Evolutionary conservation across 2,329 filamentous ascomycete species (phyloP).

Genomic region (Diaporthe vexans): DNA sequence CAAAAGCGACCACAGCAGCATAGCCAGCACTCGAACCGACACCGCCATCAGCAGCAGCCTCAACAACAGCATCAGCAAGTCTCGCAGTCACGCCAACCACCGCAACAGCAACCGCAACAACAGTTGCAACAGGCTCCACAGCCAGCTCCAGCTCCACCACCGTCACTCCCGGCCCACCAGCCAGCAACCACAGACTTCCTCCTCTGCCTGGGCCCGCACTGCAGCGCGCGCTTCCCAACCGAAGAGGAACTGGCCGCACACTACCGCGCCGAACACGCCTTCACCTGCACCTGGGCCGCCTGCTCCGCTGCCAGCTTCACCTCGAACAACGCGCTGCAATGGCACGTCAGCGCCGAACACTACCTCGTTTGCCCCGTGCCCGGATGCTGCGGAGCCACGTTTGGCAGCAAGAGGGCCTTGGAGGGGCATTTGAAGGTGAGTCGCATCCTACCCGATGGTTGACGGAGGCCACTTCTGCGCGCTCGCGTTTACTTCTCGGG

Average conservation of each 20-base stretch:
- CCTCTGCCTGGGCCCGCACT: constrained; percentile 36
- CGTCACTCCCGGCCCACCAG: constrained; percentile 6
- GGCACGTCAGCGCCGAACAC: constrained; percentile 61
- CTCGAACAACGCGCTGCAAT: constrained; percentile 54
- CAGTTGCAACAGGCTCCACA: background rate
- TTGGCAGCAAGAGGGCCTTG: constrained; percentile 52
- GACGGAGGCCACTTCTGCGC: background rate
- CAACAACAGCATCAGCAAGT: background rate
- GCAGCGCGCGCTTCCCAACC: constrained; percentile 34
- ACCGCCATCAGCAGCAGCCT: background rate
- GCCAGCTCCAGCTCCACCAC: too few species aligned
- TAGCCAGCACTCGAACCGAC: background rate
- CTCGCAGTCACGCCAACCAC: background rate
- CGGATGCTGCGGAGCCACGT: constrained; percentile 55
- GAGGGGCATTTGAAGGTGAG: constrained; percentile 53
- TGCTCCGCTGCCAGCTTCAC: constrained; percentile 55
- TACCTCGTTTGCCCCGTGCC: constrained; percentile 57
- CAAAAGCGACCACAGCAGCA: constrained; percentile 5
- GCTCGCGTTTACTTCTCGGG: background rate
- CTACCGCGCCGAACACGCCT: constrained; percentile 48
- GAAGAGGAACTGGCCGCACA: constrained; percentile 40
- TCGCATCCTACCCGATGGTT: background rate
- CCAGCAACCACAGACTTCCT: constrained; percentile 14
- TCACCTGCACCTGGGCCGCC: constrained; percentile 57
- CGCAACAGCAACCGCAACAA: background rate